These are phyloP conservation scores for Escovopsis sp. DNA, from an alignment of 2,329 filamentous ascomycete genomes.

Conservation along the genomic window DNA sequence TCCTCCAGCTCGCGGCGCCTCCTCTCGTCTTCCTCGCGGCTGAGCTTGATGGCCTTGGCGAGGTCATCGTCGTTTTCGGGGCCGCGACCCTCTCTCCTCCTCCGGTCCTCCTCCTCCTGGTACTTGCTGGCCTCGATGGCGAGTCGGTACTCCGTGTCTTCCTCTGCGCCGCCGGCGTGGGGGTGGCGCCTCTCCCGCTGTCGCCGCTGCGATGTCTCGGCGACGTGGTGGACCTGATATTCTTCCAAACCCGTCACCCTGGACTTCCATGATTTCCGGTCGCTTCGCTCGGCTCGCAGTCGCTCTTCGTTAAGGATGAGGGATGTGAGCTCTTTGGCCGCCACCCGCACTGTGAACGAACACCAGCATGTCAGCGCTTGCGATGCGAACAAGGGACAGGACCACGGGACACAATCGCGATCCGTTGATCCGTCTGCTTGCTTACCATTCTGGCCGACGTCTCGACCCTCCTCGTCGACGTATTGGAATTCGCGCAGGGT, in stretches of 20 bases:
- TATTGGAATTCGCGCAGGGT: slow-evolving; percentile 95
- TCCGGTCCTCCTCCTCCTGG: slow-evolving; percentile 80
- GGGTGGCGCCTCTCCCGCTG: slow-evolving; percentile 28
- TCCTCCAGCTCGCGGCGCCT: slow-evolving; percentile 77
- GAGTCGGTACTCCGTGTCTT: slow-evolving; percentile 79
- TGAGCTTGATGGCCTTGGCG: slow-evolving; percentile 86
- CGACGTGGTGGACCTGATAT: slow-evolving; percentile 31
- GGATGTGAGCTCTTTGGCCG: slow-evolving; percentile 87
- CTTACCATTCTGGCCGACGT: slow-evolving; percentile 92
- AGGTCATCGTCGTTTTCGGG: slow-evolving; percentile 70
- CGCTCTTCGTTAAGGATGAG: slow-evolving; percentile 89
- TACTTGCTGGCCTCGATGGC: slow-evolving; percentile 91
- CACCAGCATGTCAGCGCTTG: slow-evolving; percentile 6
- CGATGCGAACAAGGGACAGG: no score
- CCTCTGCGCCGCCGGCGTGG: slow-evolving; percentile 39
- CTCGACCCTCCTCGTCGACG: slow-evolving; percentile 84
- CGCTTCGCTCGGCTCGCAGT: slow-evolving; percentile 73
- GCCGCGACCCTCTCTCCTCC: slow-evolving; percentile 50
- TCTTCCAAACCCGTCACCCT: slow-evolving; percentile 89
- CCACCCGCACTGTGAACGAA: slow-evolving; percentile 60
- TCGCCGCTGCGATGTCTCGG: slow-evolving; percentile 24
- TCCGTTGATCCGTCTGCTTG: no score
- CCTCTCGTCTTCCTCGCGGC: slow-evolving; percentile 85
- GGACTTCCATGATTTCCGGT: slow-evolving; percentile 92
- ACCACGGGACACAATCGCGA: no score